phyloP scores from a whole-genome alignment of 75 land plant genomes.

The Azolla pinnata region DNA sequence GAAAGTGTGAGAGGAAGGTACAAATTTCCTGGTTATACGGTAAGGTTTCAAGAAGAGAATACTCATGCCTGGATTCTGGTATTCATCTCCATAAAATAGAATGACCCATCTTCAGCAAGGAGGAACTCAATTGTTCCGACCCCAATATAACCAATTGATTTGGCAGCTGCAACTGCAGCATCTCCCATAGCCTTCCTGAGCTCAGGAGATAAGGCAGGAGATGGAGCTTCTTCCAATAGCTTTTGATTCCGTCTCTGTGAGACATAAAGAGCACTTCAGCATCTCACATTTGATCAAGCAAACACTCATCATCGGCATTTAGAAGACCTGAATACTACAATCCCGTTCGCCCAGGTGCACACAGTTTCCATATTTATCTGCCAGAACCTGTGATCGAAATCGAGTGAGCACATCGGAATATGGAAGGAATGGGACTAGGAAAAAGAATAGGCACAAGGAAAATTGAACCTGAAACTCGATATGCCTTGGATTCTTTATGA shows the following conservation, averaged over 20 bases:
- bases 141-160: conserved; percentile 89
- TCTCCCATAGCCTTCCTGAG: conserved; percentile 95
- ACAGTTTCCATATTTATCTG: conserved; percentile 87
- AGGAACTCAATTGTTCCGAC: conserved; percentile 97
- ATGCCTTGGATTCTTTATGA: conserved; percentile 85
- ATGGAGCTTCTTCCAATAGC: conserved; percentile 93
- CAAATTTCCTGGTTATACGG: background rate
- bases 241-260: conserved; percentile 91
- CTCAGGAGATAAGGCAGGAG: conserved; percentile 86
- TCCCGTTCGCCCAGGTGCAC: conserved; percentile 98
- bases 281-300: background rate
- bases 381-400: conserved; percentile 54
- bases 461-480: conserved; percentile 96
- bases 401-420: background rate
- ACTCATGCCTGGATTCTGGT: conserved; percentile 87
- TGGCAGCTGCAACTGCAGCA: conserved; percentile 96
- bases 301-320: background rate
- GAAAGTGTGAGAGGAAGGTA: background rate
- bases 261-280: background rate
- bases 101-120: conserved; percentile 83
- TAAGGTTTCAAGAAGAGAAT: too few relatives aligned
- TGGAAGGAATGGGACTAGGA: background rate
- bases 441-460: too few relatives aligned
- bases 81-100: conserved; percentile 99
- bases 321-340: conserved; percentile 88